Evolutionary conservation across 768 basidiomycete species (phyloP).

Genomic region (Saitozyma sp.): DNA sequence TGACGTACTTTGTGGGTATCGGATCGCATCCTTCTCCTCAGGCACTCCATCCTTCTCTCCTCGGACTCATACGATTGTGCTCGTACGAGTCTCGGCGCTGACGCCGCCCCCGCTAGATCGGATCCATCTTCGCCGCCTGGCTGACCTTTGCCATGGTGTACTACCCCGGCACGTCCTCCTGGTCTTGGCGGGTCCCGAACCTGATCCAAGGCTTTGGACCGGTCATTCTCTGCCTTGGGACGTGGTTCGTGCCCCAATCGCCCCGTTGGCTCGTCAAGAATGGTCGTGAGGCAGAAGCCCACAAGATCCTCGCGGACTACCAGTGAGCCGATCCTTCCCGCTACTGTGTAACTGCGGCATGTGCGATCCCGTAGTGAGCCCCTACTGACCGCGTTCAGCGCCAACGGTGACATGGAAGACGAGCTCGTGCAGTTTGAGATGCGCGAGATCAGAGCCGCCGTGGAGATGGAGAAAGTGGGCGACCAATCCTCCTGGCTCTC

Average conservation of each 20-base stretch:
- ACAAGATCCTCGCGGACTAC: slow-evolving; percentile 6
- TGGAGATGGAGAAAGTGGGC: slow-evolving; percentile 4
- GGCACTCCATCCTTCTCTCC: too few relatives aligned
- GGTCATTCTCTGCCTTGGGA: slow-evolving; percentile 28
- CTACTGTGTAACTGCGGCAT: too few relatives aligned
- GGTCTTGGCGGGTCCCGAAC: slow-evolving; percentile 58
- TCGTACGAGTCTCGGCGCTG: too few relatives aligned
- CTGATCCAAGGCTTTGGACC: slow-evolving; percentile 17
- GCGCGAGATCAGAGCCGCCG: slow-evolving; percentile 66
- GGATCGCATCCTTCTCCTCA: too few relatives aligned
- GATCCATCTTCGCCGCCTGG: slow-evolving; percentile 48
- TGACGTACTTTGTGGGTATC: background rate
- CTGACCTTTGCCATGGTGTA: slow-evolving; percentile 35
- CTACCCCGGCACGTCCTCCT: slow-evolving; percentile 15
- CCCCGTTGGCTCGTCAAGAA: slow-evolving; percentile 30
- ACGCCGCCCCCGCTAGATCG: background rate
- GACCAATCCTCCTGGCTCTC: slow-evolving; percentile 6
- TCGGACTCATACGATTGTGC: too few relatives aligned
- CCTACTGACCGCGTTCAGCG: slow-evolving; percentile 34
- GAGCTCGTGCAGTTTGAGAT: slow-evolving; percentile 48
- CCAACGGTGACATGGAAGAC: slow-evolving; percentile 65
- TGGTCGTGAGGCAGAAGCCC: slow-evolving; percentile 8
- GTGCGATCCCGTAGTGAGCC: too few relatives aligned
- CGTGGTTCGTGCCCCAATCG: slow-evolving; percentile 43
- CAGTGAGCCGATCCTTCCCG: background rate